A percentile compares a stretch with the other conserved stretches of the same genome.
Conservation (phyloP, 306 rosid genomes). For the Quercus dentata region DNA sequence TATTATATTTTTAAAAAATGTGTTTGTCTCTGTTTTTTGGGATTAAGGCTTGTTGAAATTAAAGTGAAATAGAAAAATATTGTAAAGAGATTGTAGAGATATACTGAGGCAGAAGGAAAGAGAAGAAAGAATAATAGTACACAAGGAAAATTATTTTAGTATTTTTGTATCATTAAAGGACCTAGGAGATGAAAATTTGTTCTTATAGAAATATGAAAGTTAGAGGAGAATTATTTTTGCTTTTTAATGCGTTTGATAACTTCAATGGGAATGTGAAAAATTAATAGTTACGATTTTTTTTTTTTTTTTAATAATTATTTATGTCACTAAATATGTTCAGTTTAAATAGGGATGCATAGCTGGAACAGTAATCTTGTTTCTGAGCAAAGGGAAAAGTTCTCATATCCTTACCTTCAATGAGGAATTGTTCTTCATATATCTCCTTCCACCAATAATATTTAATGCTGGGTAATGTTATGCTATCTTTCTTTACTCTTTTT, state of each 20-base stretch:
- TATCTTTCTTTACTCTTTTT: background rate
- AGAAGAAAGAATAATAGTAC: no score
- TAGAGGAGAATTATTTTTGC: no score
- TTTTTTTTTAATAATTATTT: background rate
- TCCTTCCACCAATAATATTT: constrained; percentile 93
- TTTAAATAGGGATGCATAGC: constrained; percentile 56
- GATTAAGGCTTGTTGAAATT: no score
- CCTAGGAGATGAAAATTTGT: no score
- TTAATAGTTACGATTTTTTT: background rate
- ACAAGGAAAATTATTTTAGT: no score
- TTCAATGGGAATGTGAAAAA: background rate
- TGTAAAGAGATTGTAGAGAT: no score
- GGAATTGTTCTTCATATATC: constrained; percentile 90
- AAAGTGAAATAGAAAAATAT: no score
- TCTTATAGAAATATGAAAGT: no score
- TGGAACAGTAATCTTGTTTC: constrained; percentile 54
- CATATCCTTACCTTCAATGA: constrained; percentile 70
- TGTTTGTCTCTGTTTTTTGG: no score
- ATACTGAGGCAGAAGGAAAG: no score
- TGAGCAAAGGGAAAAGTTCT: constrained; percentile 74
- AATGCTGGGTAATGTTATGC: constrained; percentile 82
- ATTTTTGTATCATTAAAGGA: no score
- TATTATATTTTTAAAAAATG: no score
- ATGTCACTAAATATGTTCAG: constrained; percentile 2
- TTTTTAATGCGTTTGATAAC: background rate